Evolutionary conservation across 129 eudicot genomes (phyloP).

Genomic region (Deinandra increscens): DNA sequence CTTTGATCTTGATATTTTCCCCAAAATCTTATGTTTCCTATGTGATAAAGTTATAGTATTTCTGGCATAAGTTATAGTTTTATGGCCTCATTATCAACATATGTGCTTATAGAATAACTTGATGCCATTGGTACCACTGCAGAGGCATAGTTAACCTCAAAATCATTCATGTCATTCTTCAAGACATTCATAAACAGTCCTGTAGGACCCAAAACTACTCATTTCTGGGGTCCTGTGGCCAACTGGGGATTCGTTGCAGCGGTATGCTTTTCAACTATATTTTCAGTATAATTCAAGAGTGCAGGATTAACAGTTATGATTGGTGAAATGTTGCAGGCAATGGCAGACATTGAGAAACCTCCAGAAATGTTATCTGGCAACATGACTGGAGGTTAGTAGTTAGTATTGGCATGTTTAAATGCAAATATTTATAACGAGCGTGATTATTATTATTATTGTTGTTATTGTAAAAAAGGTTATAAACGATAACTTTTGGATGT

Average conservation of each 20-base stretch:
- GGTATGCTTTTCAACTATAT: slow-evolving; percentile 44
- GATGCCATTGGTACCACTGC: slow-evolving; percentile 18
- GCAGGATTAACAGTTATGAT: slow-evolving; percentile 3
- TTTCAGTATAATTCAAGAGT: not conserved
- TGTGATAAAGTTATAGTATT: not conserved
- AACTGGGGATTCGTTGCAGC: slow-evolving; percentile 91
- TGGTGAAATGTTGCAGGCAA: slow-evolving; percentile 47
- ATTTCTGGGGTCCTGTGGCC: slow-evolving; percentile 95
- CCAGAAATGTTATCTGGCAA: slow-evolving; percentile 92
- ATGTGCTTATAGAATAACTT: not conserved
- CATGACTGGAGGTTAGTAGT: slow-evolving; percentile 83
- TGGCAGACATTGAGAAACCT: slow-evolving; percentile 83
- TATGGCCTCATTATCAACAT: not conserved
- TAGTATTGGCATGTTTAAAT: slow-evolving; percentile 9
- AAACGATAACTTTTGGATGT: slow-evolving; percentile 26
- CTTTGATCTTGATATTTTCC: not conserved
- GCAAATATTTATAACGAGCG: not conserved
- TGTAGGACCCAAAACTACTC: slow-evolving; percentile 90
- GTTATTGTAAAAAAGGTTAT: not conserved
- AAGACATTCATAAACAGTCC: slow-evolving; percentile 78
- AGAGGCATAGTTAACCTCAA: slow-evolving; percentile 14
- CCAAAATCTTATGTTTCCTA: not conserved
- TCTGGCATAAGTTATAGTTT: not conserved
- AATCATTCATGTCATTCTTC: slow-evolving; percentile 61
- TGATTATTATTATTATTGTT: not conserved